Evolutionary conservation across 192 early-diverging fungal species (phyloP).

Genomic region (Backusella morwellensis): DNA sequence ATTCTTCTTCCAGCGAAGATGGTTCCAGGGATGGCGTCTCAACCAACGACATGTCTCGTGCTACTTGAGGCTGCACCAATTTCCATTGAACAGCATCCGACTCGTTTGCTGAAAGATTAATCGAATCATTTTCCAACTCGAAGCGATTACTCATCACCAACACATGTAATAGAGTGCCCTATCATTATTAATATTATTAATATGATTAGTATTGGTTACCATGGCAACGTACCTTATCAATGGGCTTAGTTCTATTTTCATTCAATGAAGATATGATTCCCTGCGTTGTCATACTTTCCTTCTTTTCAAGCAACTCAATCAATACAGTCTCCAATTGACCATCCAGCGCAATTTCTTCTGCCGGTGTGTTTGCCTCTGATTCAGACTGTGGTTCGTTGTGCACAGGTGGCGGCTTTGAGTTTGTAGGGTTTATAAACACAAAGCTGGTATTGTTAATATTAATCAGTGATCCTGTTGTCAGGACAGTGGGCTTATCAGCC

Average conservation of each 20-base stretch:
- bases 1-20: neutral
- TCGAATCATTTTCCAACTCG: neutral
- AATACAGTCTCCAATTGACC: neutral
- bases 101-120: neutral
- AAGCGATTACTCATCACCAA: neutral
- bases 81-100: conserved; percentile 1
- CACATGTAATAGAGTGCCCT: neutral
- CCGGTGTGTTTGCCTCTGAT: neutral
- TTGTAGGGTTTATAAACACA: conserved; percentile 1
- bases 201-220: too few relatives aligned
- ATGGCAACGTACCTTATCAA: neutral
- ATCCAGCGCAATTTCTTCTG: neutral
- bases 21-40: neutral
- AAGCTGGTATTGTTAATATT: neutral
- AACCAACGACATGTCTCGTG: neutral
- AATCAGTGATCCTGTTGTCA: conserved; percentile 22
- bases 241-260: neutral
- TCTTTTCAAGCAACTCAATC: neutral
- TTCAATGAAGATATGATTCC: neutral
- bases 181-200: neutral
- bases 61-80: neutral
- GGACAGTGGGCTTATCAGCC: conserved; percentile 6
- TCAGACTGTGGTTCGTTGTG: neutral
- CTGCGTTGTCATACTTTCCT: neutral
- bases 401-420: neutral